Conservation (phyloP, 768 basidiomycete species). For the Steccherinum ochraceum region DNA sequence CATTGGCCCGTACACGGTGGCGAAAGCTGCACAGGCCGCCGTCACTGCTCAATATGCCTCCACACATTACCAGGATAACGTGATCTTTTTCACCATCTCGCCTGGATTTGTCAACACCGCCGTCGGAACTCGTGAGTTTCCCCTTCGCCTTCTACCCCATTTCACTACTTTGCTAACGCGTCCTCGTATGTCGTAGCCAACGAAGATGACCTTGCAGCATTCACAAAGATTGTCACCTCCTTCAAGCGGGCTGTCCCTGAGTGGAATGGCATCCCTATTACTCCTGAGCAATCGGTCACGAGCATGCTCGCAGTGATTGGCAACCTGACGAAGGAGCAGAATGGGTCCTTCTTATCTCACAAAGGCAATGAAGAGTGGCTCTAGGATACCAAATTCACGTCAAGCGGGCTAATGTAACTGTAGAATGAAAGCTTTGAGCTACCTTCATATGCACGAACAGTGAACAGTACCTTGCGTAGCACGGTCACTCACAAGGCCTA, state of each 20-base stretch:
- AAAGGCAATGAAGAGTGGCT: conserved; percentile 14
- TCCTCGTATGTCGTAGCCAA: conserved; percentile 5
- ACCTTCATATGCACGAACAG: too few species aligned
- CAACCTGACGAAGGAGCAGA: conserved; percentile 3
- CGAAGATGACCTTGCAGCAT: too few species aligned
- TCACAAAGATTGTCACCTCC: too few species aligned
- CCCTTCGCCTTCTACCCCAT: too few species aligned
- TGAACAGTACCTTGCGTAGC: too few species aligned
- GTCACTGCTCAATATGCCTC: conserved; percentile 31
- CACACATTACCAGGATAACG: conserved; percentile 25
- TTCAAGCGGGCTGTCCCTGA: conserved; percentile 3
- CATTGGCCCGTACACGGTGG: conserved; percentile 24
- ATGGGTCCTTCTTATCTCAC: conserved; percentile 11
- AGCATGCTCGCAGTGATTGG: conserved; percentile 7
- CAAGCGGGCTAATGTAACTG: too few species aligned
- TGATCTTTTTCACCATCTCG: conserved; percentile 30
- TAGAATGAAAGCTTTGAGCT: too few species aligned
- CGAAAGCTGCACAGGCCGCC: conserved; percentile 34
- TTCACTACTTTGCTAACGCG: too few species aligned
- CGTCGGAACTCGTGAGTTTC: conserved; percentile 10
- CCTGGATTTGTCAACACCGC: conserved; percentile 33
- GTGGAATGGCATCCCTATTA: conserved; percentile 7
- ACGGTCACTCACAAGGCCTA: too few species aligned
- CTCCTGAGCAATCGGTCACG: conserved; percentile 9
- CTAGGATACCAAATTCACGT: too few species aligned